Base-by-base conservation (phyloP, 2,329 filamentous ascomycete species). In the Furcasterigmium sp. region DNA sequence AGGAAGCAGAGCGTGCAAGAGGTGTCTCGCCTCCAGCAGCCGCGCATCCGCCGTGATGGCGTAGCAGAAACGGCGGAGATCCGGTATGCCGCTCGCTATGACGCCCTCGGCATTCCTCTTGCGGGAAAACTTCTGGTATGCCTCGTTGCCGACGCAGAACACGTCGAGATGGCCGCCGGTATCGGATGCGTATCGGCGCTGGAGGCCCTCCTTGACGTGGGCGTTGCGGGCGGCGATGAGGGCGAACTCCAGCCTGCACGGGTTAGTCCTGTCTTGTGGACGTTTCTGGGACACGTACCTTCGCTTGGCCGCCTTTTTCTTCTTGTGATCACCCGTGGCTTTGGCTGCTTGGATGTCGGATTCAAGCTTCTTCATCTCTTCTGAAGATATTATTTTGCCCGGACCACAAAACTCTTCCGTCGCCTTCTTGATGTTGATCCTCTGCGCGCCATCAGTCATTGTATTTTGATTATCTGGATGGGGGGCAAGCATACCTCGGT, bases 121-220 rank as follows among this genome's bases (percentile, higher is more conserved):
- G 15, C 45, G 50, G 14, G 50, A 52, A 41, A 58, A 57, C 39
- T 62, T 58, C 32, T 63, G 53, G 44, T 64, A 65, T 35, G 51
- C 51, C 11, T 47, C 56, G 45, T 63, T 64, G 6, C 60, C 64
- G 1, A 65, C 56, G 36, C 60, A 65, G 38, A 65, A 65, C 2
- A 64, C 58, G 19, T 63, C 50, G 2, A 63, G 44, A 4, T 10
- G 35, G 8, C 47, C 46, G 8, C 51, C 48, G 2, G 53, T 46
- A 25, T 57, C 51, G 1, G 53, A 47, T 1, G 52, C 41, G 43
- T 64, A 64, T 13, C 47, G 51, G 8, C 13, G 46, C 37, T 51
- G 52, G 3, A 65, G 48, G 2, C 52, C 53, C 25, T 51, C 41
- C 20, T 48, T 56, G 35, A 64, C 57, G 41, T 63, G 53, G 3